Evolutionary conservation across 306 rosid genomes (phyloP).

Genomic region (Citrullus amarus): DNA sequence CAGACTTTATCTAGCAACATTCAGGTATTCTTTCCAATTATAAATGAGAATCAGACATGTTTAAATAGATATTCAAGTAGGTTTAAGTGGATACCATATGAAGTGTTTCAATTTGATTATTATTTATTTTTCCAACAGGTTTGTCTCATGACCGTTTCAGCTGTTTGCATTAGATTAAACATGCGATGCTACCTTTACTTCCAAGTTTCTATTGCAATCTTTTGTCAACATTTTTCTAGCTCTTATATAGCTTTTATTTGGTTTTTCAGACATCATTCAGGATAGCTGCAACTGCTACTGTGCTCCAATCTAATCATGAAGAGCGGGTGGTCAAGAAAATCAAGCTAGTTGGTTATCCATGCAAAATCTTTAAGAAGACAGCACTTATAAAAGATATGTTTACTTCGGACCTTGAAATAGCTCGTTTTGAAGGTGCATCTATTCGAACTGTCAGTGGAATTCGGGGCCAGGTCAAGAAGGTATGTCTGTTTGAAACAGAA

Average conservation of each 20-base stretch:
- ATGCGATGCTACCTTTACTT: background rate
- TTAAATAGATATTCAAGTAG: too few species aligned
- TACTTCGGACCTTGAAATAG: constrained; percentile 85
- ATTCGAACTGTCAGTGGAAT: constrained; percentile 85
- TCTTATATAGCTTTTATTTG: constrained; percentile 12
- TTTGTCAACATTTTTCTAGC: constrained; percentile 6
- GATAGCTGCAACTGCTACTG: constrained; percentile 82
- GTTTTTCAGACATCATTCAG: constrained; percentile 64
- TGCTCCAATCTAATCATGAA: constrained; percentile 79
- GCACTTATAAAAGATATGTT: constrained; percentile 89
- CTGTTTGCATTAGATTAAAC: background rate
- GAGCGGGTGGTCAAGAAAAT: constrained; percentile 72
- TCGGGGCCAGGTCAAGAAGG: constrained; percentile 97
- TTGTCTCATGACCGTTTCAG: background rate
- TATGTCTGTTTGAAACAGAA: constrained; percentile 15
- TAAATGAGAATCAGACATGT: background rate
- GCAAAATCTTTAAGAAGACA: constrained; percentile 91
- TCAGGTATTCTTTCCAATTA: constrained; percentile 39
- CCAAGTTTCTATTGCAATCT: background rate
- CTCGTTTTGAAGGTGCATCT: constrained; percentile 94
- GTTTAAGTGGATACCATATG: too few species aligned
- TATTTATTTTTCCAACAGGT: background rate
- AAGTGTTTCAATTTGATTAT: too few species aligned
- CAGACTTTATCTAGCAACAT: constrained; percentile 61
- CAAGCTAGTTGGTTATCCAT: constrained; percentile 82